Evolutionary conservation across 116 monocot genomes (phyloP).

Genomic region (Cymodocea nodosa): DNA sequence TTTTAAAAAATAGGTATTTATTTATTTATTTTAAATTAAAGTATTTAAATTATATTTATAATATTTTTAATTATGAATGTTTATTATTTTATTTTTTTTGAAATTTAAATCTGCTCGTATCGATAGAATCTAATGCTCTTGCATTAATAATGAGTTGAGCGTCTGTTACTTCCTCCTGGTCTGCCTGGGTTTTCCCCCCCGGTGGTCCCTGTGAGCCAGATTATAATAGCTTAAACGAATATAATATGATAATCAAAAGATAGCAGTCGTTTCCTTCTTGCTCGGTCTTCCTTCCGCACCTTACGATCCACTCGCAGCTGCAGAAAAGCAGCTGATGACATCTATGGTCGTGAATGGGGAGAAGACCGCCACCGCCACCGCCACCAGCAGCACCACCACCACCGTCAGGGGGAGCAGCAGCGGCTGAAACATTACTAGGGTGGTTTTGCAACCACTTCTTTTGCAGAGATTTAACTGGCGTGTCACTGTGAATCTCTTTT

Average conservation of each 20-base stretch:
- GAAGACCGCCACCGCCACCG: too few relatives aligned
- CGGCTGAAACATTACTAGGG: constrained; percentile 3
- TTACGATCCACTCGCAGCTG: constrained; percentile 2
- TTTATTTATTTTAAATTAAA: too few relatives aligned
- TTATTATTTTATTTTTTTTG: too few relatives aligned
- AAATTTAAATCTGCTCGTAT: too few relatives aligned
- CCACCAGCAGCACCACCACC: too few relatives aligned
- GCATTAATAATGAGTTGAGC: neutral
- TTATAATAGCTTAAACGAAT: neutral
- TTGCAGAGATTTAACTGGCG: neutral
- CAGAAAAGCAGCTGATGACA: constrained; percentile 1
- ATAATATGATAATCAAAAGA: neutral
- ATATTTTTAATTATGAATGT: too few relatives aligned
- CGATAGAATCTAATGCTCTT: constrained; percentile 1
- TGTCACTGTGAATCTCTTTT: neutral
- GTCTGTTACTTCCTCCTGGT: neutral
- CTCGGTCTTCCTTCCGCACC: constrained; percentile 11
- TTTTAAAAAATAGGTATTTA: too few relatives aligned
- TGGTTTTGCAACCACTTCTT: neutral
- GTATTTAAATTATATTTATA: too few relatives aligned
- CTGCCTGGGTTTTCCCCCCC: neutral
- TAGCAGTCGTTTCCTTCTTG: constrained; percentile 3
- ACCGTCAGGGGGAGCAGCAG: neutral
- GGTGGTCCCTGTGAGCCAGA: neutral
- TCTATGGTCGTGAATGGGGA: neutral